Base-by-base conservation (phyloP, 2,329 filamentous ascomycete genomes). In the Emericellopsis atlantica region DNA sequence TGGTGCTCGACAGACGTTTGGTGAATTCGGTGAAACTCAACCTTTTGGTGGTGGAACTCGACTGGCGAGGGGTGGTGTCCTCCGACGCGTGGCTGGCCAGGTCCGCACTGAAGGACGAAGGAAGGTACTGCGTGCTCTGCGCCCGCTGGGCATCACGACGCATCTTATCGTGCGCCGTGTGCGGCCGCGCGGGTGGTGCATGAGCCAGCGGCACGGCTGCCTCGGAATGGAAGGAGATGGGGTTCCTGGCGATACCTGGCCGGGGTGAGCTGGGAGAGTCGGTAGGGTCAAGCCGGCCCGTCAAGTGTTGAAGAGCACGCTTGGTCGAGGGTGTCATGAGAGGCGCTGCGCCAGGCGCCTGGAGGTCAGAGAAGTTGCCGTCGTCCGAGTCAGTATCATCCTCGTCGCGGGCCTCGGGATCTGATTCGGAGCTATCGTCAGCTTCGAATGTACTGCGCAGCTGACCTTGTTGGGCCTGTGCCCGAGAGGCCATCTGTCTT, bases 21-120 rank as follows among this genome's bases (percentile, higher is more conserved):
- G 73, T 71, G 46, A 78, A 75, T 41, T 81, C 76, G 48, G 67
- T 72, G 48, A 80, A 76, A 59, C 72, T 77, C 42, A 76, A 65
- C 44, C 72, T 66, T 60, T 78, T 79, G 37, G 61, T 59, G 52
- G 70, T 76, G 39, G 69, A 70, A 33, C 61, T 61, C 23, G 74
- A 78, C 37, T 65, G 61, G 26, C 71, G 68, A 47, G 73, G 51
- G 11, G 40, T 40, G 6, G 29, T 38, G 15, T 29, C 26, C 26
- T 26, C 40, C n/a, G 40, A 22, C 23, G 37, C 33, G 10, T 14
- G 21, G 5, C 22, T 15, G 10, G 40, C 10, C 9, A 37, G 21
- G 29, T 38, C 34, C 7, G 23, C 29, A 29, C 26, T 41, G 42
- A 15, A 32, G 6, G 37, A 40, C 22, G 39, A 44, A 8, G 42